Evolutionary conservation across 352 stramenopile genomes (phyloP).

Genomic region (Phytophthora brassicae): DNA sequence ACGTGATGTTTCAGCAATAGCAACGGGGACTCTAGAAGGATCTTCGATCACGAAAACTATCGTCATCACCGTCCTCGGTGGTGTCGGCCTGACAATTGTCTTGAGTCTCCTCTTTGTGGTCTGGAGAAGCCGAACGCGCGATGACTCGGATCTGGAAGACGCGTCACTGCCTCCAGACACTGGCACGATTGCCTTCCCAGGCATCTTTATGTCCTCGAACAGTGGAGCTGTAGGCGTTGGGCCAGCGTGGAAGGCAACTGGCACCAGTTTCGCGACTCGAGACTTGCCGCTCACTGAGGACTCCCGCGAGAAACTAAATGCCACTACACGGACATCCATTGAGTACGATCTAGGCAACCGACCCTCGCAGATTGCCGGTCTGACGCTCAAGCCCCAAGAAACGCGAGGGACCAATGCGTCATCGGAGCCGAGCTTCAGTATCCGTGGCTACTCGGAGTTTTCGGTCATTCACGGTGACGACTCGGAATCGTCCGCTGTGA

Average conservation of each 20-base stretch:
- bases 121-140: conserved; percentile 16
- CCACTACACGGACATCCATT: conserved; percentile 20
- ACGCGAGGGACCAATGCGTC: conserved; percentile 27
- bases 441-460: conserved; percentile 31
- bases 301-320: conserved; percentile 25
- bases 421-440: conserved; percentile 28
- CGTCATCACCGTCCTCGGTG: conserved; percentile 25
- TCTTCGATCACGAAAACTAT: conserved; percentile 19
- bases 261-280: conserved; percentile 24
- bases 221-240: conserved; percentile 3
- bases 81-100: conserved; percentile 24
- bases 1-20: conserved; percentile 2
- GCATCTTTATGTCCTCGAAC: conserved; percentile 8
- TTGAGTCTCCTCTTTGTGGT: conserved; percentile 32
- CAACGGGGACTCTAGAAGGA: conserved; percentile 11
- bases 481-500: conserved; percentile 18
- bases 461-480: conserved; percentile 21
- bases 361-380: conserved; percentile 23
- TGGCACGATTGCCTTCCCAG: conserved; percentile 14
- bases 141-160: conserved; percentile 9
- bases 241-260: conserved; percentile 27
- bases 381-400: conserved; percentile 2
- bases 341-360: conserved; percentile 27
- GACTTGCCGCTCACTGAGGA: conserved; percentile 25
- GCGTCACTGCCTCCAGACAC: conserved; percentile 12